These are phyloP conservation scores for Starmerella khaoyaiensis DNA, from an alignment of 805 yeast species.

Conservation along the genomic window DNA sequence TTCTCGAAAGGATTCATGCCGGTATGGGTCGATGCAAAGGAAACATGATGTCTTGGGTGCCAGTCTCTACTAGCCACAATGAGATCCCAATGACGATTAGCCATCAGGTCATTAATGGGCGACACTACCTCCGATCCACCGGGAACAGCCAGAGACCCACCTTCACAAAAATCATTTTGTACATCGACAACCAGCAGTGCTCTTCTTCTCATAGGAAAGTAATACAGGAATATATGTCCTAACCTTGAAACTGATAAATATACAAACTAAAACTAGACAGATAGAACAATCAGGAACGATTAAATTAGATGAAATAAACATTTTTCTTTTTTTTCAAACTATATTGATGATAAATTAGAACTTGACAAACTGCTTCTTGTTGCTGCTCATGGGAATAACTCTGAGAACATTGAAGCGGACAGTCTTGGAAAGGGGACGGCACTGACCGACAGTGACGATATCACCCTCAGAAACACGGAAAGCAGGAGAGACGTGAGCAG, in stretches of 20 bases:
- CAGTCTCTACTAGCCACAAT: conserved; percentile 73
- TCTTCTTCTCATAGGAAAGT: too few species aligned
- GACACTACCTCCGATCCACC: conserved; percentile 49
- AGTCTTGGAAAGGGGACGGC: conserved; percentile 99
- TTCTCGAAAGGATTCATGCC: conserved; percentile 37
- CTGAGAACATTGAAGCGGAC: conserved; percentile 99
- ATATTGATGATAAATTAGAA: conserved; percentile 44
- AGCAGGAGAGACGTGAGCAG: conserved; percentile 99
- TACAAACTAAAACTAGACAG: too few species aligned
- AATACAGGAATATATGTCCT: too few species aligned
- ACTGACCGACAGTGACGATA: conserved; percentile 98
- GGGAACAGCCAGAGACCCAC: conserved; percentile 62
- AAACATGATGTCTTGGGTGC: conserved; percentile 70
- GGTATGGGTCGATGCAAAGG: conserved; percentile 63
- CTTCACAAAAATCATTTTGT: conserved; percentile 65
- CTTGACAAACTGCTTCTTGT: conserved; percentile 90
- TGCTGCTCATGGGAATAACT: conserved; percentile 74
- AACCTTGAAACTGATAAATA: too few species aligned
- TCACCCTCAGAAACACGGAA: conserved; percentile 99
- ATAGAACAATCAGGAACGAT: not conserved
- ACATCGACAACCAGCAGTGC: conserved; percentile 70
- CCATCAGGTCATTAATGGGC: conserved; percentile 37
- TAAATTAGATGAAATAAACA: not conserved
- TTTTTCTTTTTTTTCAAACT: conserved; percentile 1
- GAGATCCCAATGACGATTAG: conserved; percentile 40